These are phyloP conservation scores for Alternaria rosae DNA, from an alignment of 2,329 filamentous ascomycete species.

Conservation along the genomic window DNA sequence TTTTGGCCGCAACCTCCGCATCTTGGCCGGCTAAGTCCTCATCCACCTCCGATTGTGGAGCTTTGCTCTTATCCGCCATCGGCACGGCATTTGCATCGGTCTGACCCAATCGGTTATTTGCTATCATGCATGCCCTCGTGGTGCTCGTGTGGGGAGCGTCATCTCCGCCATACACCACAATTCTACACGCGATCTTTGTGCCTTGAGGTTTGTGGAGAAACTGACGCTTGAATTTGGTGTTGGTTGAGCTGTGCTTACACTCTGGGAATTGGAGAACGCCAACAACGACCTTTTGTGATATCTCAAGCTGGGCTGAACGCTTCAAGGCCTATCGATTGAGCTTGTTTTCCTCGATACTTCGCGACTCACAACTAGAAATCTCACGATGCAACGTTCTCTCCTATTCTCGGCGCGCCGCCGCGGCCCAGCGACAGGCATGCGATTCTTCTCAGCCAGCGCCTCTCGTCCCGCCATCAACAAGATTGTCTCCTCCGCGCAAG, in stretches of 20 bases:
- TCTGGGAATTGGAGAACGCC: background rate
- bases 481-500: conserved; percentile 48
- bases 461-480: conserved; percentile 49
- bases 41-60: conserved; percentile 35
- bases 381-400: conserved; percentile 46
- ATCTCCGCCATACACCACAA: conserved; percentile 27
- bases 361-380: background rate
- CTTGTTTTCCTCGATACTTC: background rate
- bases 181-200: conserved; percentile 2
- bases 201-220: conserved; percentile 26
- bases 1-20: conserved; percentile 24
- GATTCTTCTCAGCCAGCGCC: conserved; percentile 46
- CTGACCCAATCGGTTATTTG: conserved; percentile 31
- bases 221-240: conserved; percentile 11
- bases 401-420: conserved; percentile 45
- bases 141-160: conserved; percentile 40
- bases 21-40: conserved; percentile 34
- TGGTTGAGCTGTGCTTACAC: conserved; percentile 9
- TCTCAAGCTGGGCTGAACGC: background rate
- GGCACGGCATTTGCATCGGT: conserved; percentile 45
- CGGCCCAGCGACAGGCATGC: conserved; percentile 32
- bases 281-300: background rate
- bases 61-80: conserved; percentile 39
- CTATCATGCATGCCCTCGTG: conserved; percentile 33
- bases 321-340: background rate